These are phyloP conservation scores for Apiospora kogelbergensis DNA, from an alignment of 2,329 filamentous ascomycete species.

Conservation along the genomic window DNA sequence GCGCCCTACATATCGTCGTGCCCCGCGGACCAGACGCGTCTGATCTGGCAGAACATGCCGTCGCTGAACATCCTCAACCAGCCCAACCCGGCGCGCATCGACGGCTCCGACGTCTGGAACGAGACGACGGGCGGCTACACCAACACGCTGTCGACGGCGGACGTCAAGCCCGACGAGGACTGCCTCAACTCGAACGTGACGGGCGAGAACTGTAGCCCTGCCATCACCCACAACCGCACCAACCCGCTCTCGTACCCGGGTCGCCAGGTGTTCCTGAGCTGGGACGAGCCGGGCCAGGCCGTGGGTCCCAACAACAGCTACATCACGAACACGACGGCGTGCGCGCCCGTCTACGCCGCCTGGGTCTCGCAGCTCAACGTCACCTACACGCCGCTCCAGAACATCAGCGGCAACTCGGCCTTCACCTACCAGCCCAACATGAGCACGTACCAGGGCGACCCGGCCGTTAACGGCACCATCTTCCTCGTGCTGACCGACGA, in stretches of 20 bases:
- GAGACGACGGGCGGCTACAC: slow-evolving; percentile 63
- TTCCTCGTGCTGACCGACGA: slow-evolving; percentile 75
- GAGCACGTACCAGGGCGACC: slow-evolving; percentile 66
- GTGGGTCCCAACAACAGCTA: slow-evolving; percentile 85
- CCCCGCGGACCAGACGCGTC: slow-evolving; percentile 68
- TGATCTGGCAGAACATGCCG: slow-evolving; percentile 86
- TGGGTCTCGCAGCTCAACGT: slow-evolving; percentile 79
- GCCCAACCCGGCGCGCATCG: slow-evolving; percentile 69
- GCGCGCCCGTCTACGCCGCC: slow-evolving; percentile 62
- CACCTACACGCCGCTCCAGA: slow-evolving; percentile 65
- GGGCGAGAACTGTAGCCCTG: slow-evolving; percentile 59
- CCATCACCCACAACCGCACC: slow-evolving; percentile 67
- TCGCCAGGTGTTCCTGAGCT: slow-evolving; percentile 67
- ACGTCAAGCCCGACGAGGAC: slow-evolving; percentile 42
- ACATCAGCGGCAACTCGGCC: slow-evolving; percentile 54
- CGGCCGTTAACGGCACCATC: slow-evolving; percentile 74
- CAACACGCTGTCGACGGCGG: slow-evolving; percentile 53
- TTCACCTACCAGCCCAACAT: slow-evolving; percentile 73
- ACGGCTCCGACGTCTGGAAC: slow-evolving; percentile 60
- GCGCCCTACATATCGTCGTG: slow-evolving; percentile 81
- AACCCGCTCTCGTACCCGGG: slow-evolving; percentile 74
- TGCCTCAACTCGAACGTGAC: slow-evolving; percentile 58
- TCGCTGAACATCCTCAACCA: slow-evolving; percentile 71
- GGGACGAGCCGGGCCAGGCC: slow-evolving; percentile 67
- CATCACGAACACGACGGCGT: slow-evolving; percentile 61